phyloP scores from a whole-genome alignment of 2,329 filamentous ascomycete species.

The Xenosphaeropsis pyriputrescens region DNA sequence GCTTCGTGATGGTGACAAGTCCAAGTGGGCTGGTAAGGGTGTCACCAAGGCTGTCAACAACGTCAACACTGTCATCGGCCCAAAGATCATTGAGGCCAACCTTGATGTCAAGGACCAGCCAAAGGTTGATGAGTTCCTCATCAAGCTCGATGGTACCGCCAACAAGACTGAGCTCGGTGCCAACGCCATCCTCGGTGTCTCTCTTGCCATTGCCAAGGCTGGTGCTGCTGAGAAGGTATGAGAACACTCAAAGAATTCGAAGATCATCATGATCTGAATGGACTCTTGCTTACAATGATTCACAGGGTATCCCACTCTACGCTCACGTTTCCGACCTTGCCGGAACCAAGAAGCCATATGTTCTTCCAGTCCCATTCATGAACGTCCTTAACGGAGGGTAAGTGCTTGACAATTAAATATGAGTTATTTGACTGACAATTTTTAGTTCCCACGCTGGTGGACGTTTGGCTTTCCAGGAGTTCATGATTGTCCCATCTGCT shows the following conservation, averaged over 20 bases:
- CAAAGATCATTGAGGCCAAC: slow-evolving; percentile 68
- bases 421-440: slow-evolving; percentile 5
- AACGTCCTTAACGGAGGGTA: slow-evolving; percentile 72
- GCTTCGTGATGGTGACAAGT: slow-evolving; percentile 81
- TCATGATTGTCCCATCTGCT: slow-evolving; percentile 80
- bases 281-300: neutral
- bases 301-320: slow-evolving; percentile 64
- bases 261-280: neutral
- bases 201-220: slow-evolving; percentile 74
- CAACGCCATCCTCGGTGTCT: slow-evolving; percentile 80
- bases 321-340: slow-evolving; percentile 78
- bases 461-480: slow-evolving; percentile 87
- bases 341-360: slow-evolving; percentile 83
- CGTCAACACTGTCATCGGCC: slow-evolving; percentile 70
- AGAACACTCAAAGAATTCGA: slow-evolving; percentile 4
- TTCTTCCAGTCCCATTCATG: slow-evolving; percentile 84
- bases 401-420: slow-evolving; percentile 9
- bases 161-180: slow-evolving; percentile 84
- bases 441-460: slow-evolving; percentile 87
- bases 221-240: slow-evolving; percentile 70
- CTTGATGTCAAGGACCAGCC: slow-evolving; percentile 79
- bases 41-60: slow-evolving; percentile 76
- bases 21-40: slow-evolving; percentile 77
- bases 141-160: slow-evolving; percentile 67
- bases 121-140: slow-evolving; percentile 73